These are phyloP conservation scores for Globisporangium cylindrosporum DNA, from an alignment of 352 stramenopile genomes.

Conservation along the genomic window DNA sequence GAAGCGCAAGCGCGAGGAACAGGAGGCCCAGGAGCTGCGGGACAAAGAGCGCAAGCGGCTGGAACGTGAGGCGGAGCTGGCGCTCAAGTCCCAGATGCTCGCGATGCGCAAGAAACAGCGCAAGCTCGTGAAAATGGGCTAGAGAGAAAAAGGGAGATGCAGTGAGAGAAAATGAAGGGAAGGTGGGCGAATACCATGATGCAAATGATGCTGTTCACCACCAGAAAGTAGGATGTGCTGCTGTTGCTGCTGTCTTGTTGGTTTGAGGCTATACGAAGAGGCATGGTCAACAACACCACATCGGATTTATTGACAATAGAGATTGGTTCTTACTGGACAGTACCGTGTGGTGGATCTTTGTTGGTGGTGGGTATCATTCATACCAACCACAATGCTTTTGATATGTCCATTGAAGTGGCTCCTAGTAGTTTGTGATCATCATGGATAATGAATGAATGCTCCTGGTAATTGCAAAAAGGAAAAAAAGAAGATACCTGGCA, in stretches of 20 bases:
- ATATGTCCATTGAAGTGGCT: neutral
- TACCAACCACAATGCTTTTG: neutral
- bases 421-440: neutral
- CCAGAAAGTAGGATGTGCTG: constrained; percentile 5
- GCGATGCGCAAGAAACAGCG: constrained; percentile 78
- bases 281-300: neutral
- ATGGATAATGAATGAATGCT: neutral
- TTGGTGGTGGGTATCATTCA: neutral
- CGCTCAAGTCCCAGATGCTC: constrained; percentile 79
- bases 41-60: constrained; percentile 68
- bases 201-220: neutral
- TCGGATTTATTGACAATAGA: constrained; percentile 14
- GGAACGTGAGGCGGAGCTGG: constrained; percentile 58
- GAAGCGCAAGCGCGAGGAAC: constrained; percentile 66
- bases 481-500: neutral
- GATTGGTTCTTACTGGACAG: neutral
- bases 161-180: neutral
- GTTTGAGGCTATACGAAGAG: neutral
- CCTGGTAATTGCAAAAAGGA: neutral
- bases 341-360: neutral
- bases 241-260: constrained; percentile 9
- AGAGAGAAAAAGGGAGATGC: neutral
- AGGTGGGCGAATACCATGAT: neutral
- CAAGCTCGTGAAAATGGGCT: constrained; percentile 30
- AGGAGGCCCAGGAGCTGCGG: constrained; percentile 52